These are phyloP conservation scores for Hypoxylon intermedium DNA, from an alignment of 495 filamentous ascomycete species.

Conservation along the genomic window DNA sequence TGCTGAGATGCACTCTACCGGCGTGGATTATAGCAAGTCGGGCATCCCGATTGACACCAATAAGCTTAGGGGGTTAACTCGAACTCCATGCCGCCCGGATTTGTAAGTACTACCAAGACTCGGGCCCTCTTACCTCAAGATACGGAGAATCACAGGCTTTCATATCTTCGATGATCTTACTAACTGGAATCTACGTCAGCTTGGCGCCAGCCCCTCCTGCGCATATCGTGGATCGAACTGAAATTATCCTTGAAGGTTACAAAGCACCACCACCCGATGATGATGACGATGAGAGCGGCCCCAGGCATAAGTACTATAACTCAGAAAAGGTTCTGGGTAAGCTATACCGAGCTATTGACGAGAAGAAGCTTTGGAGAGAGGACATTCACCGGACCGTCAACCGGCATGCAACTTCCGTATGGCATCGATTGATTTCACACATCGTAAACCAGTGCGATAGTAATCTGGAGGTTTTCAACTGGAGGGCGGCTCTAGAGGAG, in stretches of 20 bases:
- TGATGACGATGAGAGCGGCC: slow-evolving; percentile 62
- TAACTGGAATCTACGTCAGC: slow-evolving; percentile 31
- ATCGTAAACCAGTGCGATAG: slow-evolving; percentile 44
- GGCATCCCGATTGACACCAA: slow-evolving; percentile 67
- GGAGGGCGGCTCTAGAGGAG: slow-evolving; percentile 47
- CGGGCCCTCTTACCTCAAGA: background rate
- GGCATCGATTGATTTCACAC: slow-evolving; percentile 56
- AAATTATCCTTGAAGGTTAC: slow-evolving; percentile 55
- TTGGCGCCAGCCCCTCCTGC: slow-evolving; percentile 70
- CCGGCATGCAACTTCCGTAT: slow-evolving; percentile 41
- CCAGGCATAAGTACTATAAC: slow-evolving; percentile 64
- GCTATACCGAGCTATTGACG: slow-evolving; percentile 78
- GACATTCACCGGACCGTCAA: slow-evolving; percentile 53
- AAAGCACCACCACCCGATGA: slow-evolving; percentile 46
- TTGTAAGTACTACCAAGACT: slow-evolving; percentile 44
- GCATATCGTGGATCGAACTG: slow-evolving; percentile 54
- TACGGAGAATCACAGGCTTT: background rate
- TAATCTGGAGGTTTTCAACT: slow-evolving; percentile 32
- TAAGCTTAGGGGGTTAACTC: slow-evolving; percentile 35
- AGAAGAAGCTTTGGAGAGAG: slow-evolving; percentile 67
- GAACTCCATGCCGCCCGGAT: slow-evolving; percentile 44
- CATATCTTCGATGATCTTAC: background rate
- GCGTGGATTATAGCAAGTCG: slow-evolving; percentile 85
- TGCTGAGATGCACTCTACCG: slow-evolving; percentile 74
- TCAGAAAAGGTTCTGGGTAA: slow-evolving; percentile 74